Evolutionary conservation across 2,329 filamentous ascomycete genomes (phyloP), one percentile per base, ranked within the genome.

Genomic region (Exserohilum turcica): DNA sequence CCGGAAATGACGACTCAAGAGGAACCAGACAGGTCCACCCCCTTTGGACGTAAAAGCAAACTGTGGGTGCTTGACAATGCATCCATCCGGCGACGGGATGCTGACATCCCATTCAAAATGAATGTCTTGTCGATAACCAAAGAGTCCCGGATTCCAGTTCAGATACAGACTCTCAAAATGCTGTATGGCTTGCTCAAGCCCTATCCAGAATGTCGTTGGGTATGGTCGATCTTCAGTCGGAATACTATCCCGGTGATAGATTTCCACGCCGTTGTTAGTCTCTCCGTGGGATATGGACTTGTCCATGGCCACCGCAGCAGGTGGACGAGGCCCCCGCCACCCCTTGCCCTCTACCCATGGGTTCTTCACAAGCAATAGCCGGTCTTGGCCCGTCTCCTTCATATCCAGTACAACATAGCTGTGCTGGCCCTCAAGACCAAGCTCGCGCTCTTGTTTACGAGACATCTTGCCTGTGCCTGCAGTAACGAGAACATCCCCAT

Each of bases 91-190:
- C 45, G 85, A 81, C 28, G 72, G 16, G 16, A 77, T 73, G 7
- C 64, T 60, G n/a, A 87, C 71, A 54, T 87, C 82, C 94, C 94
- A 99, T 2, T 82, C 81, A 68, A 97, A 96, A 74, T 99, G 94
- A 50, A 92, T 86, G 65, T 99, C 92, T 72, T 96, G 88, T 7
- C 92, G 86, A 69, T 89, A 78, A 1, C 79, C 79, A 75, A 99
- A 99, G 0, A 96, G 79, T 0, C 84, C 82, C 0, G 94, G 92
- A 61, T 96, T 97, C 94, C 94, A 99, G 75, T 97, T 99, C 48
- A 99, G 80, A 73, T 97, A 99, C 62, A 99, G 85, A 15, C 92
- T 96, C 71, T 97, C 92, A 59, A 97, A 99, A 69, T 96, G 87
- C 66, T 96, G 92, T 31, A 91, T 84, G 3, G 97, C 86, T 60